These are phyloP conservation scores for Fraxinus cuspidata DNA, from an alignment of 257 asterid genomes.

Conservation along the genomic window DNA sequence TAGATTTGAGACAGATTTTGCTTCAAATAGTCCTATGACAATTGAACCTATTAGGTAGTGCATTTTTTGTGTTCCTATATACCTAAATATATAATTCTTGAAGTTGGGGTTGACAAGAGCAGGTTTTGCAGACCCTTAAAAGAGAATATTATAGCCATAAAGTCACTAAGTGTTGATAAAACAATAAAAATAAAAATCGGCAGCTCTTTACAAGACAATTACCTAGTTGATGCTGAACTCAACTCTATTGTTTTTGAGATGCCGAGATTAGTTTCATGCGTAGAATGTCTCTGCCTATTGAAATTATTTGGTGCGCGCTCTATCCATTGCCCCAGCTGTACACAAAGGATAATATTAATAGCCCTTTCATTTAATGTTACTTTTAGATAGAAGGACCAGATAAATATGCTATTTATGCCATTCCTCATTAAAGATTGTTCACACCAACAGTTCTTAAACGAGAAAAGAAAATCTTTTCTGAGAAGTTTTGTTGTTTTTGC, in stretches of 20 bases:
- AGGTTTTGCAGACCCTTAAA: neutral
- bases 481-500: conserved; percentile 17
- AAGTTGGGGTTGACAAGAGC: neutral
- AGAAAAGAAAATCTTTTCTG: neutral
- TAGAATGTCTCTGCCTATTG: neutral
- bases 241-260: too few relatives aligned
- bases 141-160: neutral
- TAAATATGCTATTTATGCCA: too few relatives aligned
- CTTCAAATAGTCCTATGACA: neutral
- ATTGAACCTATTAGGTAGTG: neutral
- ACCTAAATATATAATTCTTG: neutral
- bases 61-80: neutral
- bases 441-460: neutral
- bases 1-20: neutral
- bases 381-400: too few relatives aligned
- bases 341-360: neutral
- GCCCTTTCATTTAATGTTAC: neutral
- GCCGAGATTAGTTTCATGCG: neutral
- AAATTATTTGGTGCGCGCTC: neutral
- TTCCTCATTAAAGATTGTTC: neutral
- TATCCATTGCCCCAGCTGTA: neutral
- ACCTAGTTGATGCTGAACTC: neutral
- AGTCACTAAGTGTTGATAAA: too few relatives aligned
- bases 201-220: too few relatives aligned
- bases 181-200: too few relatives aligned